Evolutionary conservation across 768 basidiomycete genomes (phyloP), one percentile per base, ranked within the genome.

Genomic region (Lentinula sp.): DNA sequence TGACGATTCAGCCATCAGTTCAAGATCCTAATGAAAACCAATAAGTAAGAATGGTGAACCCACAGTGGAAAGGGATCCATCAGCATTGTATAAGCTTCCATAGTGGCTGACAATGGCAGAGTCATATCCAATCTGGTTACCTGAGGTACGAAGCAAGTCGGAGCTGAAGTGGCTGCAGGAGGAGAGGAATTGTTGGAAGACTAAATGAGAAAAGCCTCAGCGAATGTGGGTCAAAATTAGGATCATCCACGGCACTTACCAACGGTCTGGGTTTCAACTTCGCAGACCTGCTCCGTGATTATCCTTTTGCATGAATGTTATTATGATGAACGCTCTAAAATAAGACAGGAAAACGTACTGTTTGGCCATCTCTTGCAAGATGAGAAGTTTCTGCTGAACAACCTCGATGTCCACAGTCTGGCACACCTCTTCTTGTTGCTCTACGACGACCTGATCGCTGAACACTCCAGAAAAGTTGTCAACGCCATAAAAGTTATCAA

Each of bases 311-410:
- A 16, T n/a, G 10, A 49, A 28, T 11, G n/a, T 16, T 32, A 35
- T 16, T 4, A 10, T 5, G 6, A 23, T 6, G 11, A 15, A 34
- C 31, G 50, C 21, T 48, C 21, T 23, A 0, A 46, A 4, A 46
- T 7, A 37, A n/a, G 35, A 11, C 11, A 15, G 10, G 9, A 23
- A 32, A 2, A 35, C 67, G 62, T 58, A 79, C 79, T 70, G 73
- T 70, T 80, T 79, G 40, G 77, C 77, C 70, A 79, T 75, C 68
- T 80, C 78, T 59, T 75, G 74, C 37, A 35, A 79, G 69, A 82
- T 72, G 39, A 76, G 70, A 34, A 80, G 73, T 5, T 74, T 72
- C 62, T 82, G 79, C 61, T 82, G 80, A 57, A 80, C 70, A 66
- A 82, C 75, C 59, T 69, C 69, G 59, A 79, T 65, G 43, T 65